Conservation (phyloP, 2,329 filamentous ascomycete species). For the Colletotrichum truncatum region DNA sequence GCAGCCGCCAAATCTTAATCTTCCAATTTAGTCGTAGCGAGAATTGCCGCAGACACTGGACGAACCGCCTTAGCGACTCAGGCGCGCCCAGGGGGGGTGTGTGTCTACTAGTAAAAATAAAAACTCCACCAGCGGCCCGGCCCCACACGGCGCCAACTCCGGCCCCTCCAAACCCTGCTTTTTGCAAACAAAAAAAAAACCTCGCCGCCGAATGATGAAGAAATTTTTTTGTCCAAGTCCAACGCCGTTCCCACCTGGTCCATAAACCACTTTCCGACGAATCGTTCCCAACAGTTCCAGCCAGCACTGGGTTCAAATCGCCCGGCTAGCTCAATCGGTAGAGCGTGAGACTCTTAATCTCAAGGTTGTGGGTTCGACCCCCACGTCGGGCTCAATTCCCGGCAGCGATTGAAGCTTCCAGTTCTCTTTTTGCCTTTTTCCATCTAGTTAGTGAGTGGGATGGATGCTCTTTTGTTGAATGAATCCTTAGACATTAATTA, state of each 20-base stretch:
- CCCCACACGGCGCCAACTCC: background rate
- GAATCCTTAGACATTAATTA: too few relatives aligned
- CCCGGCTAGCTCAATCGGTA: slow-evolving; percentile 76
- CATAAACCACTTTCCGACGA: background rate
- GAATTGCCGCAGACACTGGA: background rate
- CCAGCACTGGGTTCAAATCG: slow-evolving; percentile 34
- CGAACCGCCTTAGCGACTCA: background rate
- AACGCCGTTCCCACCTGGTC: background rate
- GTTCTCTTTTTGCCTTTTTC: background rate
- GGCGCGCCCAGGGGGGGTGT: too few relatives aligned
- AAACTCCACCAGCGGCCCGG: background rate
- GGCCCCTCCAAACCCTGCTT: background rate
- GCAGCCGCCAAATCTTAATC: background rate
- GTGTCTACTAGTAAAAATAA: too few relatives aligned
- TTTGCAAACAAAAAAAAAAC: too few relatives aligned
- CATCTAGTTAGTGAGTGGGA: fast-evolving
- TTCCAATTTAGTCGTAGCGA: background rate
- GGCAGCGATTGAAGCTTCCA: slow-evolving; percentile 22
- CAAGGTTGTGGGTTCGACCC: slow-evolving; percentile 65
- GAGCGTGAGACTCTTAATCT: slow-evolving; percentile 78
- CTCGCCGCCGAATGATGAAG: background rate
- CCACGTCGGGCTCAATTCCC: slow-evolving; percentile 30
- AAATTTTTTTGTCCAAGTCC: background rate
- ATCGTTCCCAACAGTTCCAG: background rate
- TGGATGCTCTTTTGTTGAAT: background rate